Base-by-base conservation (phyloP, 2,329 filamentous ascomycete species). In the Arthroderma uncinatum region DNA sequence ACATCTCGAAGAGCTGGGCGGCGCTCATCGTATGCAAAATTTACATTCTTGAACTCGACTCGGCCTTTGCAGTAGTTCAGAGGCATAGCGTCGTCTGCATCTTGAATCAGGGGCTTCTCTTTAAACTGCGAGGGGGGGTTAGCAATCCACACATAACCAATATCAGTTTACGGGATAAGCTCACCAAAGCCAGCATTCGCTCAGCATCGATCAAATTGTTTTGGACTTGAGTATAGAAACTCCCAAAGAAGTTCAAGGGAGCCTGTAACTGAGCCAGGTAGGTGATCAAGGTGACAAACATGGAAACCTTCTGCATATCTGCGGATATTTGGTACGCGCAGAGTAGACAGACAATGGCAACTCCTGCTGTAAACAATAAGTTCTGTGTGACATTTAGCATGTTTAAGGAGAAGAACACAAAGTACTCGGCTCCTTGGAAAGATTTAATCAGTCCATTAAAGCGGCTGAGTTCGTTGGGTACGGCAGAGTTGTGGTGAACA, bases 241-340 rank as follows among this genome's bases (percentile, higher is more conserved):
- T 72, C 5, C 80, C 78, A 65, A 89, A 88, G 69, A 86, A 88
- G 62, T 83, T 83, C 55, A 89, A 76, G 1, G 86, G 86, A 1
- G 80, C 79, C 47, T 85, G 85, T 37, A 89, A 76, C 65, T 89
- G 85, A 16, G 80, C 79, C 84, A 87, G 87, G 68, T 89, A 89
- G 55, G 84, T 85, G 59, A 89, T 72, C 14, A 89, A 74, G 71
- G 84, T 82, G 57, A 86, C 82, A 63, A 89, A 88, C 61, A 85
- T 78, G 57, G 85, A 85, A 9, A 85, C 75, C 4, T 80, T 80
- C 3, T 81, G 79, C 55, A 78, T 70, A 1, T 78, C 79, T n/a
- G 76, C 77, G 1, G 78, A 83, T 56, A 89, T 83, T 61, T 86
- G 84, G 66, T 83, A 86, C 2, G 84, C 85, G 12, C 87, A 76